Evolutionary conservation across 1,284 basidiomycete species (phyloP), one percentile per base, ranked within the genome.

Genomic region (Uromyces viciae-fabae): DNA sequence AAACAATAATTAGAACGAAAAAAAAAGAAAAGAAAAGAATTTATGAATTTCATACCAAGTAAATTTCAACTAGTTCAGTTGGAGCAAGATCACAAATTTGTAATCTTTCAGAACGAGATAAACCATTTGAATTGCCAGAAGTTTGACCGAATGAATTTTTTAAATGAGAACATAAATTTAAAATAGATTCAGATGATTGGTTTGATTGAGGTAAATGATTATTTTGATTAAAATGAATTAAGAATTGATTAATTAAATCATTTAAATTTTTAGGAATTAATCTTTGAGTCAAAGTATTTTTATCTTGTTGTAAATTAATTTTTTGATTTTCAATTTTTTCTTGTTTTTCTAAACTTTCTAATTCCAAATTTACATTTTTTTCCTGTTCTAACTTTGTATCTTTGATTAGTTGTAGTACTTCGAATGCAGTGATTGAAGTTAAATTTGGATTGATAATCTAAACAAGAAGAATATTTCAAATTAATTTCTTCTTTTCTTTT

Each of bases 41-140:
- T n/a, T 38, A 52, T 7, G 11, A 60, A 43, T 8, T 49, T 4
- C 43, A 28, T 38, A 81, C 79, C 36, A 81, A 52, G 28, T 74
- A 75, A 56, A 81, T 52, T 17, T 81, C 79, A 17, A 81, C 79
- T 9, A 62, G 33, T 58, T 74, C 71, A 2, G 79, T 75, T 19
- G 79, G 79, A 38, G 71, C 79, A 2, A 81, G n/a, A 19, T 81
- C 79, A 31, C 79, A 81, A 42, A 81, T 81, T n/a, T 81, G 79
- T 22, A 81, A 43, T 22, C 72, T 60, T 33, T 81, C 79, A 49
- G 71, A 71, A 28, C 75, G 74, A 40, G 79, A 75, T n/a, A 81
- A 46, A 9, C 79, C 79, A n/a, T 74, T 49, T 15, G 31, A 7
- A 54, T 52, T 74, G 15, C 79, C 79, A 14, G 71, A 72, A 7